Percentiles rank a stretch among this genome's conserved stretches.
Conservation (phyloP, 2,329 filamentous ascomycete species). For the Amylocarpus encephaloides region DNA sequence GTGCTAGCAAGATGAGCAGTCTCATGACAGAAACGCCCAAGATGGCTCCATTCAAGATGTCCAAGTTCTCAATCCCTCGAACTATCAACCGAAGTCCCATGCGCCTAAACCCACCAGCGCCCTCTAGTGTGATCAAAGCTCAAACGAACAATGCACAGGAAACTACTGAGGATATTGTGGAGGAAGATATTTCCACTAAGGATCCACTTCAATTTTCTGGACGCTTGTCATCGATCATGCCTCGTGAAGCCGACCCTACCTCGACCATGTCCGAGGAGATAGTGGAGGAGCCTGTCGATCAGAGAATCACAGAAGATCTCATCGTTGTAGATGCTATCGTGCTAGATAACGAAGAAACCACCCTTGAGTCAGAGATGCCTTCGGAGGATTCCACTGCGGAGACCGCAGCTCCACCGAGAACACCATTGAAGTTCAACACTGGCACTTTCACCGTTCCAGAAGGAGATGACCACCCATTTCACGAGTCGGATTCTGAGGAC, state of each 20-base stretch:
- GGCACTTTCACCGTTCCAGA: slow-evolving; percentile 39
- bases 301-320: slow-evolving; percentile 9
- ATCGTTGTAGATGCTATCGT: background rate
- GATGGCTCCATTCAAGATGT: slow-evolving; percentile 27
- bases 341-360: slow-evolving; percentile 11
- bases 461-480: slow-evolving; percentile 40
- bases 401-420: slow-evolving; percentile 21
- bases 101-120: slow-evolving; percentile 20
- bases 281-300: slow-evolving; percentile 7
- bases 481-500: slow-evolving; percentile 50
- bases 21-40: slow-evolving; percentile 25
- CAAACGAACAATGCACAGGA: background rate
- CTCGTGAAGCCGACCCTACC: slow-evolving; percentile 30
- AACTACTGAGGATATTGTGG: background rate
- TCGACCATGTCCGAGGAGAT: slow-evolving; percentile 17
- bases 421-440: slow-evolving; percentile 18
- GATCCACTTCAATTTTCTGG: slow-evolving; percentile 31
- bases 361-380: slow-evolving; percentile 1
- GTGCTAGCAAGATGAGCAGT: slow-evolving; percentile 11
- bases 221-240: slow-evolving; percentile 35
- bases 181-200: slow-evolving; percentile 6
- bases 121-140: slow-evolving; percentile 14
- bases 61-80: slow-evolving; percentile 28
- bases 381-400: slow-evolving; percentile 12
- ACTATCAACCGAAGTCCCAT: slow-evolving; percentile 23